Evolutionary conservation across 2,329 filamentous ascomycete species (phyloP), one percentile per base, ranked within the genome.

Genomic region (Magnaporthiopsis poae): DNA sequence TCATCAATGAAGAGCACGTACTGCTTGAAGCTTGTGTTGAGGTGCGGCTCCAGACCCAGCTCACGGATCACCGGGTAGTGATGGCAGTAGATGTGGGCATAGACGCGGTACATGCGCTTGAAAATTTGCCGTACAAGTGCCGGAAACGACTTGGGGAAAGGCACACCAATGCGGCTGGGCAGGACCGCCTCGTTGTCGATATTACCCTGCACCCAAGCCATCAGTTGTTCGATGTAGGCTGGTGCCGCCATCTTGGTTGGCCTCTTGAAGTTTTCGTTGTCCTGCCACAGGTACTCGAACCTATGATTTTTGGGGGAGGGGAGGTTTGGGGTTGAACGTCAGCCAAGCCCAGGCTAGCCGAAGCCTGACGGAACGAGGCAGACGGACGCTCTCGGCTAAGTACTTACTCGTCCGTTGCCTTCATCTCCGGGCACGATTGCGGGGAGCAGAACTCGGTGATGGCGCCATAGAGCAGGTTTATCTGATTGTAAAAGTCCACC

Each of bases 401-500:
- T 13, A 62, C 86, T 70, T 84, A 95, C 90, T 99, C 95, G 80
- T 99, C 96, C 12, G 95, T 99, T n/a, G 95, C 95, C 80, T 99
- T 99, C 95, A 99, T 99, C 80, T 98, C 95, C 0, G 95, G 95
- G 77, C 95, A 99, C 70, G 92, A 92, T 76, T 95, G 90, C 39
- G 95, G 94, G 33, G 95, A 98, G 83, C 95, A 99, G 80, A 99
- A 99, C 76, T 99, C 95, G 68, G 95, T 99, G 76, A 99, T 99
- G 71, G 95, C 95, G 68, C 96, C 96, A 77, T 99, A 99, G 68
- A 99, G 88, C 52, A 99, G 86, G 80, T 99, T 99, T 82, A 99
- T 96, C 80, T 99, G 95, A 82, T 99, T 99, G 86, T 99, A 99
- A 80, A 99, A 99, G 80, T 99, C 95, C 81, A 99, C 95, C 81